Percentiles rank a stretch among this genome's conserved stretches.
Conservation (phyloP, 2,329 filamentous ascomycete genomes). For the Xylaria sp. region DNA sequence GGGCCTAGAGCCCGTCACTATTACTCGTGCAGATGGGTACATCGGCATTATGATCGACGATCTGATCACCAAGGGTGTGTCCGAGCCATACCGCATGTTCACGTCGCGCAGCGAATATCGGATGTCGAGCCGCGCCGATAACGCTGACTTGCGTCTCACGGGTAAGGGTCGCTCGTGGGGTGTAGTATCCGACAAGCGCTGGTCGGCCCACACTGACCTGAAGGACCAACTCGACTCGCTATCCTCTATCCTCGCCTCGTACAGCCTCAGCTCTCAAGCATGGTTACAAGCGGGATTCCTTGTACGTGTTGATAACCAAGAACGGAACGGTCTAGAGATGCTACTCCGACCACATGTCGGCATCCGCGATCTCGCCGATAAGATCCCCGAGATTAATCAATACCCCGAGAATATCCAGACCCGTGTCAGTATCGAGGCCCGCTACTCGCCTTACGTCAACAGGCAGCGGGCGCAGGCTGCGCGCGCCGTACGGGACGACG, state of each 20-base stretch:
- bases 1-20: constrained; percentile 70
- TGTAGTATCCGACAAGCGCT: constrained; percentile 81
- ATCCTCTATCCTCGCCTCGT: constrained; percentile 66
- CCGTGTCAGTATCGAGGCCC: constrained; percentile 82
- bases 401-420: constrained; percentile 69
- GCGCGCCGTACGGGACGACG: constrained; percentile 80
- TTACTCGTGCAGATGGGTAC: constrained; percentile 88
- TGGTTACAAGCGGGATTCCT: constrained; percentile 79
- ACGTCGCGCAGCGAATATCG: constrained; percentile 95
- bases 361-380: constrained; percentile 64
- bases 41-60: constrained; percentile 99
- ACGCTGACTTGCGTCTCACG: constrained; percentile 89
- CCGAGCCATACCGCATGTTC: constrained; percentile 98
- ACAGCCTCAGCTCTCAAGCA: constrained; percentile 66
- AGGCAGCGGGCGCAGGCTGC: constrained; percentile 74
- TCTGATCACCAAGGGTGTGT: constrained; percentile 94
- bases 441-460: constrained; percentile 86
- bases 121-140: constrained; percentile 91
- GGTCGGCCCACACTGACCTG: constrained; percentile 74
- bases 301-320: constrained; percentile 71
- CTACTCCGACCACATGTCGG: constrained; percentile 73
- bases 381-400: constrained; percentile 65
- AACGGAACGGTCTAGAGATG: constrained; percentile 81
- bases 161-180: constrained; percentile 79
- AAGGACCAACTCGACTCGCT: constrained; percentile 75